These are phyloP conservation scores for Phytomonas francai DNA, from an alignment of 208 protist genomes.

Conservation along the genomic window DNA sequence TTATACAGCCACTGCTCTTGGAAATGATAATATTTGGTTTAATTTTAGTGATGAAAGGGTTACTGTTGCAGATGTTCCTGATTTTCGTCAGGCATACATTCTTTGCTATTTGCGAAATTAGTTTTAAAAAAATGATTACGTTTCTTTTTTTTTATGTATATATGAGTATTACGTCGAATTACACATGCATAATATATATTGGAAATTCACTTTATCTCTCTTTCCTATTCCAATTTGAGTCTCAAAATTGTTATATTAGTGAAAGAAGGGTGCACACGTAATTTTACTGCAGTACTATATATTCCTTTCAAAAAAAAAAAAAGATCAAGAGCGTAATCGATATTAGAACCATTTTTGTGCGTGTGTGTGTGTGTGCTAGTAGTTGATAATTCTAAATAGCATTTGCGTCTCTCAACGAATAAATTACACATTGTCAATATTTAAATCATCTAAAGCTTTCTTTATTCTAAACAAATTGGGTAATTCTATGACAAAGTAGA, in stretches of 20 bases:
- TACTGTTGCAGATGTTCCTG: slow-evolving; percentile 18
- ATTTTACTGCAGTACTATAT: not conserved
- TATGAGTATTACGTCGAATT: not conserved
- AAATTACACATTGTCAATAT: not conserved
- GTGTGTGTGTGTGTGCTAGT: not conserved
- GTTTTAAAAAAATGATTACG: slow-evolving; percentile 6
- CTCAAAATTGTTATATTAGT: not conserved
- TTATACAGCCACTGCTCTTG: slow-evolving; percentile 77
- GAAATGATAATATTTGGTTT: slow-evolving; percentile 63
- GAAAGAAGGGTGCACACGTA: not conserved
- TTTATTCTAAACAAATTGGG: not conserved
- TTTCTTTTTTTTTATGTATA: slow-evolving; percentile 13
- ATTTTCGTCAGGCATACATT: slow-evolving; percentile 67
- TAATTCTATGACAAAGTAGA: not conserved
- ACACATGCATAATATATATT: too few relatives aligned
- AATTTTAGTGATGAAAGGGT: slow-evolving; percentile 79
- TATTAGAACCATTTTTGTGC: not conserved
- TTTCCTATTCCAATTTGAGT: not conserved
- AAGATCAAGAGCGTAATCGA: not conserved
- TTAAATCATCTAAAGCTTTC: not conserved
- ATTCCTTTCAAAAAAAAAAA: too few relatives aligned
- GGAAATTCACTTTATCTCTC: not conserved
- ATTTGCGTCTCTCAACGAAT: not conserved
- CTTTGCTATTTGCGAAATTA: slow-evolving; percentile 53
- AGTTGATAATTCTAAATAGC: not conserved